phyloP scores from a whole-genome alignment of 1,284 basidiomycete species.

The Veloboletus limbatus region DNA sequence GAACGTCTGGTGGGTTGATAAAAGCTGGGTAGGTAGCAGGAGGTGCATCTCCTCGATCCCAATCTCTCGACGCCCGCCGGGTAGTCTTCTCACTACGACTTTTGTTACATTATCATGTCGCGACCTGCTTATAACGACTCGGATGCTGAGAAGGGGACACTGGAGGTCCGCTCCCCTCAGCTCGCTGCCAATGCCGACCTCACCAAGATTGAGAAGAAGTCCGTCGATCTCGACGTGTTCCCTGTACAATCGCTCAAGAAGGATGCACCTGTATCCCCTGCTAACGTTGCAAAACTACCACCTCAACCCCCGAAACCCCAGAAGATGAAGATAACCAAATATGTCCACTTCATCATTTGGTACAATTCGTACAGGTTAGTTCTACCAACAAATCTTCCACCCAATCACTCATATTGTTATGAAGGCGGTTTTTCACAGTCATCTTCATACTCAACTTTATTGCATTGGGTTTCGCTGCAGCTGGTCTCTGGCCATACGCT shows the following conservation, averaged over 20 bases:
- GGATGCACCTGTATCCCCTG: constrained; percentile 33
- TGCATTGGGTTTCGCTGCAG: constrained; percentile 56
- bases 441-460: constrained; percentile 58
- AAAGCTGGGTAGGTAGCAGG: constrained; percentile 14
- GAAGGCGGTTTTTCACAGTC: constrained; percentile 65
- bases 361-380: constrained; percentile 65
- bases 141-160: constrained; percentile 59
- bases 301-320: constrained; percentile 27
- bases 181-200: constrained; percentile 22
- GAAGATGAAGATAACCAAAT: constrained; percentile 51
- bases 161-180: constrained; percentile 39
- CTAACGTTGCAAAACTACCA: constrained; percentile 26
- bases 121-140: constrained; percentile 41
- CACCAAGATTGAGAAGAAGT: constrained; percentile 38
- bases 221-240: constrained; percentile 30
- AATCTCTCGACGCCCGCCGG: constrained; percentile 15
- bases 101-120: constrained; percentile 33
- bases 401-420: constrained; percentile 4
- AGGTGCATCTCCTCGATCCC: constrained; percentile 5
- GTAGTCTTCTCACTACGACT: constrained; percentile 17
- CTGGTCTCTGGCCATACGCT: constrained; percentile 65
- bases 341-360: constrained; percentile 60
- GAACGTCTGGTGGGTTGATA: constrained; percentile 16
- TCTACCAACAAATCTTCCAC: neutral
- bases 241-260: constrained; percentile 40